phyloP scores from a whole-genome alignment of 139 green algal species.

The Micractinium conductrix region DNA sequence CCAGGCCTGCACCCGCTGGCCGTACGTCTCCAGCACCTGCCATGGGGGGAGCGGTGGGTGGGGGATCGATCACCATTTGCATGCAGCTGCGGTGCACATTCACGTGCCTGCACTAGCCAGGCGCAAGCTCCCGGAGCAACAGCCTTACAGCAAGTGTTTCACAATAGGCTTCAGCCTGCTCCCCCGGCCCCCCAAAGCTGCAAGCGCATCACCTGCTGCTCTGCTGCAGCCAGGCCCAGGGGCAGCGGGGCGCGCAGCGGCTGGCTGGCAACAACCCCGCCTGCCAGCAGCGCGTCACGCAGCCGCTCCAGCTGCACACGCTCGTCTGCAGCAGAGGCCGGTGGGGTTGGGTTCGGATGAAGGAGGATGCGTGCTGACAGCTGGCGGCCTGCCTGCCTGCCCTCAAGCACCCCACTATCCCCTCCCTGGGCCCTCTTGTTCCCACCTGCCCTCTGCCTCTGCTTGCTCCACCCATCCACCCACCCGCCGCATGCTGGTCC shows the following conservation, averaged over 20 bases:
- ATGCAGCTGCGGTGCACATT: no score
- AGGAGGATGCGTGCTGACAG: not conserved
- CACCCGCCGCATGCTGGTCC: constrained; percentile 83
- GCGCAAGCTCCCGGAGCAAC: no score
- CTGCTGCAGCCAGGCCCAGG: constrained; percentile 32
- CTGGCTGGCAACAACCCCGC: not conserved
- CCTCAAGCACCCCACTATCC: no score
- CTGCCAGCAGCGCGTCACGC: constrained; percentile 15
- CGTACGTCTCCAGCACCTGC: constrained; percentile 42
- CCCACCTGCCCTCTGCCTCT: not conserved
- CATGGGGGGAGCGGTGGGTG: no score
- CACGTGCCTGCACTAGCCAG: no score
- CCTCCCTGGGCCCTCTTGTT: not conserved
- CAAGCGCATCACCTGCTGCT: no score
- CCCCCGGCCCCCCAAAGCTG: no score
- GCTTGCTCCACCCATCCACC: not conserved
- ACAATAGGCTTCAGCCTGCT: no score
- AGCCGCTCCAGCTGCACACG: constrained; percentile 75
- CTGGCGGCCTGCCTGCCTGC: no score
- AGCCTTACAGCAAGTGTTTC: no score
- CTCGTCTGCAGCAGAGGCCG: constrained; percentile 59
- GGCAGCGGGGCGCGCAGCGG: constrained; percentile 28
- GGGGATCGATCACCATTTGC: no score
- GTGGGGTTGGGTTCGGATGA: not conserved
- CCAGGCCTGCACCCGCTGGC: constrained; percentile 26